A percentile compares a stretch with the other conserved stretches of the same genome.
Conservation (phyloP, 352 stramenopile genomes). For the Phytopythium mirpurense region DNA sequence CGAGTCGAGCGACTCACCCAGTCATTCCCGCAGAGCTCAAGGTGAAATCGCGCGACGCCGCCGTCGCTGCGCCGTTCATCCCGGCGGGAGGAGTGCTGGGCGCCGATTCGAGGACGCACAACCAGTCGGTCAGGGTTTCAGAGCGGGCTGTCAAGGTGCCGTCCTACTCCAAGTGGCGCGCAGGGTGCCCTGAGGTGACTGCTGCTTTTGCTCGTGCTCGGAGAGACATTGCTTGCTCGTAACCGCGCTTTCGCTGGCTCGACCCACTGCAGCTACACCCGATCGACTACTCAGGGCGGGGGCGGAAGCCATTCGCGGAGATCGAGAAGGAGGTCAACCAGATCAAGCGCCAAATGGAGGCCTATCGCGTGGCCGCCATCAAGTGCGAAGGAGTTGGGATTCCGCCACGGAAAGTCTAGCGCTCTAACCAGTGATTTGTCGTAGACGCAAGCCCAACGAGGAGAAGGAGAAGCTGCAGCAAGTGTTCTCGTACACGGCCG, state of each 20-base stretch:
- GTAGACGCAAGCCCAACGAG: conserved; percentile 42
- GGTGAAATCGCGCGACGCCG: conserved; percentile 29
- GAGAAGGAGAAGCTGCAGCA: conserved; percentile 85
- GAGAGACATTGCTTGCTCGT: not conserved
- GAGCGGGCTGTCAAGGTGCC: conserved; percentile 57
- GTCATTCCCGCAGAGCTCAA: conserved; percentile 36
- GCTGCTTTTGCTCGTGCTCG: not conserved
- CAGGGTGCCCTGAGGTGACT: conserved; percentile 24
- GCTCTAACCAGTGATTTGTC: not conserved
- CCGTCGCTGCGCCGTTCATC: conserved; percentile 46
- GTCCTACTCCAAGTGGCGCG: conserved; percentile 22
- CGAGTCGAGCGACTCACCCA: not conserved
- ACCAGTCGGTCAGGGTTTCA: conserved; percentile 43
- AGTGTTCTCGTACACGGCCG: conserved; percentile 59
- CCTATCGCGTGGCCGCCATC: conserved; percentile 40
- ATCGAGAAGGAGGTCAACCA: conserved; percentile 76
- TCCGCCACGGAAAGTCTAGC: too few relatives aligned
- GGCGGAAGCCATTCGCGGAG: conserved; percentile 55
- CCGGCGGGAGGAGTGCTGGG: conserved; percentile 38
- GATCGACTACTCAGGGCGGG: conserved; percentile 45
- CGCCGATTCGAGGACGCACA: conserved; percentile 42
- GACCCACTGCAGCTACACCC: conserved; percentile 33
- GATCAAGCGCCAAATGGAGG: conserved; percentile 72
- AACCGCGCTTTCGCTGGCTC: not conserved
- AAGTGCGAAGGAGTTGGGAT: conserved; percentile 22